These are phyloP conservation scores for Annulohypoxylon stygium DNA, from an alignment of 495 filamentous ascomycete species.

Conservation along the genomic window DNA sequence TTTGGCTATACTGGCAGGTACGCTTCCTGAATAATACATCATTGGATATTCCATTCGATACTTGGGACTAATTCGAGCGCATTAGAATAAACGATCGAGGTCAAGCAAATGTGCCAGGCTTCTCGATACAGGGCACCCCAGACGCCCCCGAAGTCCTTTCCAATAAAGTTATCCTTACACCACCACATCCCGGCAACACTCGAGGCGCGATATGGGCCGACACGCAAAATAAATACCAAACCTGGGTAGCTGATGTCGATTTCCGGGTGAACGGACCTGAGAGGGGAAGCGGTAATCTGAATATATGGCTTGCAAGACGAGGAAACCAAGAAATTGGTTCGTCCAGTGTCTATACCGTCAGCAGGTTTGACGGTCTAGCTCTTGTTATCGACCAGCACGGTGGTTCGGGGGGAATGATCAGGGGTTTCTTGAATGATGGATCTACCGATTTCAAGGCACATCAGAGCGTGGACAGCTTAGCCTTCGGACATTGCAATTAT, in stretches of 20 bases:
- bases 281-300: conserved; percentile 86
- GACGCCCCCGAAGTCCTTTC: conserved; percentile 81
- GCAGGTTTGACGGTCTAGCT: conserved; percentile 86
- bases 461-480: conserved; percentile 82
- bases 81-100: conserved; percentile 59
- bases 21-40: conserved; percentile 33
- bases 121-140: conserved; percentile 77
- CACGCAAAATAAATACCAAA: conserved; percentile 67
- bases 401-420: conserved; percentile 81
- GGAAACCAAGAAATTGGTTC: conserved; percentile 73
- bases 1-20: conserved; percentile 81
- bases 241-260: conserved; percentile 85
- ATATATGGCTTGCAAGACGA: conserved; percentile 90
- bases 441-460: conserved; percentile 82
- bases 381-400: conserved; percentile 90
- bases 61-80: conserved; percentile 17
- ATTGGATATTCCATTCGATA: conserved; percentile 31
- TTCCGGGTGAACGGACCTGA: conserved; percentile 91
- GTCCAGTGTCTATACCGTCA: conserved; percentile 84
- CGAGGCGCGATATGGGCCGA: conserved; percentile 87
- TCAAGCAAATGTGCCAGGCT: conserved; percentile 60
- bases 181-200: conserved; percentile 85
- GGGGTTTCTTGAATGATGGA: conserved; percentile 96
- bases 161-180: conserved; percentile 92
- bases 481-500: conserved; percentile 94